phyloP scores from a whole-genome alignment of 257 asterid species.

The Solanum gandarillasii region DNA sequence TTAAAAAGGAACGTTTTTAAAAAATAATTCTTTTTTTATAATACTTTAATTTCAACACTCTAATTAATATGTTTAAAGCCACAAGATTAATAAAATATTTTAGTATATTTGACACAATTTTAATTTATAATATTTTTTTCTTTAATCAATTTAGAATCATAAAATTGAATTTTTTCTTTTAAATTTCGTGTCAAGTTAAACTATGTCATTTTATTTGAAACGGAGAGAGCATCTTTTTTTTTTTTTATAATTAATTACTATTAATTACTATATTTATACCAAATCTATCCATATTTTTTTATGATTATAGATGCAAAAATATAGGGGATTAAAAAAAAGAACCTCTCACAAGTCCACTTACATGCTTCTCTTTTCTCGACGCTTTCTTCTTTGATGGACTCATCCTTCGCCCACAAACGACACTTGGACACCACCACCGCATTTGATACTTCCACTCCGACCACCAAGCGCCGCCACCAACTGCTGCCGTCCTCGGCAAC shows the following conservation, averaged over 20 bases:
- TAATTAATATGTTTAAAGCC: no score
- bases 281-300: not conserved
- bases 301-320: not conserved
- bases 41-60: no score
- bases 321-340: not conserved
- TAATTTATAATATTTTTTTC: no score
- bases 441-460: not conserved
- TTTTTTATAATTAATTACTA: no score
- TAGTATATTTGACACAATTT: not conserved
- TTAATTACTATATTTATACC: not conserved
- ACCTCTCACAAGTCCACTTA: not conserved
- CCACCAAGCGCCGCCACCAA: conserved; percentile 12
- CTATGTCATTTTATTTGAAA: no score
- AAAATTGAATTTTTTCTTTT: no score
- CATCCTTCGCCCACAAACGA: not conserved
- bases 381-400: not conserved
- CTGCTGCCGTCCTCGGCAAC: not conserved
- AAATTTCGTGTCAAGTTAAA: no score
- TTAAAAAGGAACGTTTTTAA: no score
- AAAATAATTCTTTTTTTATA: no score
- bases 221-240: no score
- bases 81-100: no score
- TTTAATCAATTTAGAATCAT: no score
- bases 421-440: not conserved
- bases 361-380: not conserved